Evolutionary conservation across 331 rosid species (phyloP).

Genomic region (Phaseolus coccineus): DNA sequence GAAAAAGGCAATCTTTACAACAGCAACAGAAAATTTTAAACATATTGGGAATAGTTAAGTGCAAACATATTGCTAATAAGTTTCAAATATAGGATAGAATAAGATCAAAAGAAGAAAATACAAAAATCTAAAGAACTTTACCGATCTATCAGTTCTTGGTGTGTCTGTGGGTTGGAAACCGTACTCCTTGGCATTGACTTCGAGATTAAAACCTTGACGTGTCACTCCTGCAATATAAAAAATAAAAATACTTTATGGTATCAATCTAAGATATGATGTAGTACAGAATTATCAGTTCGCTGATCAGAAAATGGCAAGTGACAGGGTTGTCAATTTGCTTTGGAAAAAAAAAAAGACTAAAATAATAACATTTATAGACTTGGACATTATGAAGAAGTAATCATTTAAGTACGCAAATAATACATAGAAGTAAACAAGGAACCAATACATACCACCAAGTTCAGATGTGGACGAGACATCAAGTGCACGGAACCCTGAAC

Average conservation of each 20-base stretch:
- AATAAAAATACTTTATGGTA: slow-evolving; percentile 30
- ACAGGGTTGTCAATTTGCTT: slow-evolving; percentile 4
- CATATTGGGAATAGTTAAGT: slow-evolving; percentile 15
- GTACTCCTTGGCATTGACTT: slow-evolving; percentile 85
- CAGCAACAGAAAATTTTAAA: slow-evolving; percentile 9
- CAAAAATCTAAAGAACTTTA: slow-evolving; percentile 45
- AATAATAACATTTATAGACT: not conserved
- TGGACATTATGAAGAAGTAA: not conserved
- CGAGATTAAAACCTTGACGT: slow-evolving; percentile 80
- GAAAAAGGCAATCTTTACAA: slow-evolving; percentile 5
- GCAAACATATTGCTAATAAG: slow-evolving; percentile 26
- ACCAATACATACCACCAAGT: slow-evolving; percentile 67
- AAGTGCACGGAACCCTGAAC: slow-evolving; percentile 84
- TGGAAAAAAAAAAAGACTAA: slow-evolving; percentile 19
- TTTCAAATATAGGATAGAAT: slow-evolving; percentile 31
- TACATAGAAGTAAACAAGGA: slow-evolving; percentile 30
- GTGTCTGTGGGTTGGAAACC: slow-evolving; percentile 92
- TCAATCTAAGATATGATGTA: slow-evolving; percentile 22
- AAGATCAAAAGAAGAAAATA: not conserved
- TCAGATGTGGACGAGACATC: slow-evolving; percentile 58
- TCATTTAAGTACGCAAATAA: slow-evolving; percentile 18
- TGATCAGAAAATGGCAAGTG: slow-evolving; percentile 24
- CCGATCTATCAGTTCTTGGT: slow-evolving; percentile 99
- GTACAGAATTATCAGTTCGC: slow-evolving; percentile 35
- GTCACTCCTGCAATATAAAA: slow-evolving; percentile 75